Percentiles rank a stretch among this genome's conserved stretches.
Conservation (phyloP, 768 basidiomycete genomes). For the Hygrophorus pudorinus region DNA sequence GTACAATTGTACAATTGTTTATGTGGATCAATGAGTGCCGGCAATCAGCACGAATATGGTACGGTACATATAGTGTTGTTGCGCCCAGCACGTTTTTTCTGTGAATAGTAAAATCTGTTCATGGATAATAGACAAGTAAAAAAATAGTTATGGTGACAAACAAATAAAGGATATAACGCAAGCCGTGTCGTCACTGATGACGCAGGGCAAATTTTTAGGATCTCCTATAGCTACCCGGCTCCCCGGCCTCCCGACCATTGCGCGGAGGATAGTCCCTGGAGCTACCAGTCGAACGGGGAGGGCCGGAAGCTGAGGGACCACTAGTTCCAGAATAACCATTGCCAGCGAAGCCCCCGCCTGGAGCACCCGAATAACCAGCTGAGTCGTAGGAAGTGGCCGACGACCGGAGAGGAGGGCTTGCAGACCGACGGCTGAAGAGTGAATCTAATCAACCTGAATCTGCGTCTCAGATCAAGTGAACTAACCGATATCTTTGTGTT, state of each 20-base stretch:
- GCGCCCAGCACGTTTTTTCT: too few species aligned
- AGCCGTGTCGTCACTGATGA: neutral
- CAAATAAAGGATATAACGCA: neutral
- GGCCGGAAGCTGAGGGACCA: slow-evolving; percentile 24
- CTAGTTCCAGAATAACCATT: slow-evolving; percentile 43
- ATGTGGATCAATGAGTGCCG: too few species aligned
- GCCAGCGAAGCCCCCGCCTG: slow-evolving; percentile 26
- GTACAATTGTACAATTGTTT: too few species aligned
- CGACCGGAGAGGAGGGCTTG: slow-evolving; percentile 53
- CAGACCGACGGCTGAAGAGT: slow-evolving; percentile 53
- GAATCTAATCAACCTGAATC: neutral
- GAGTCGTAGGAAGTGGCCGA: slow-evolving; percentile 36
- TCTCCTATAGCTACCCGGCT: slow-evolving; percentile 30
- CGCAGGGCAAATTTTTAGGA: neutral
- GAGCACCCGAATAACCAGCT: slow-evolving; percentile 27
- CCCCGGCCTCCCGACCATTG: slow-evolving; percentile 35
- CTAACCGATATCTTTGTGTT: slow-evolving; percentile 38
- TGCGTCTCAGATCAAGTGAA: slow-evolving; percentile 3
- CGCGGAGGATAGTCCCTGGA: slow-evolving; percentile 40
- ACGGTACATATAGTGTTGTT: too few species aligned
- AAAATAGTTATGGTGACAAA: neutral
- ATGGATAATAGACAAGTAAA: too few species aligned
- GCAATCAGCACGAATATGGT: too few species aligned
- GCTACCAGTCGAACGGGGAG: slow-evolving; percentile 19
- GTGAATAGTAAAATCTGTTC: too few species aligned